Evolutionary conservation across 805 yeast species (phyloP), one percentile per base, ranked within the genome.

Genomic region (Saccharomycopsis selenospora): DNA sequence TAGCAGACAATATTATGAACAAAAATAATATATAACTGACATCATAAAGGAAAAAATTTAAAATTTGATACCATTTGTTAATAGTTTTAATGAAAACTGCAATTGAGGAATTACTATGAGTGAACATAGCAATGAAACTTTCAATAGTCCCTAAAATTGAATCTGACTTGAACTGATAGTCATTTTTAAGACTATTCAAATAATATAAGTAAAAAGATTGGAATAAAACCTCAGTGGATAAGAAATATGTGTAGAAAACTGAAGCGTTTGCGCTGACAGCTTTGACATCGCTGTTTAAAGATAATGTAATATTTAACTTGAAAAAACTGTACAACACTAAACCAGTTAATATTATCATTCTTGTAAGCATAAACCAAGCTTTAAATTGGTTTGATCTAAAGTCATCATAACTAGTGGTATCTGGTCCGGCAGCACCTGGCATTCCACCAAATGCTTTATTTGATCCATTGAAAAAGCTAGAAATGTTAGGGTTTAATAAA

Each of bases 11-110:
- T 2, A 48, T 20, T 25, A 40, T 28, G 11, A 48, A 40, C 27
- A 45, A 43, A 36, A 51, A 48, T 18, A 48, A 26, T 8, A 41
- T 25, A 27, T 40, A 36, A 3, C 42, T 18, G 5, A 50, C 44
- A 40, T 52, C 55, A 27, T 18, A 27, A 17, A 23, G 28, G 22
- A 52, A 46, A 36, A 45, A 46, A n/a, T 36, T 40, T 24, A 49
- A 42, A 20, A 52, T 5, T 29, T 52, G 55, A 30, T 49, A 49
- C 22, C 43, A 50, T 25, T 44, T 52, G 45, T 49, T 49, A 18
- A 47, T 18, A 30, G 23, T 18, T 23, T 43, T 43, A n/a, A 43
- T 14, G 13, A 18, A 26, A 17, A 7, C 38, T 20, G 38, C 38
- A 33, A 33, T 33, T 10, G 38, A 33, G 20, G 38, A 33, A 6